Evolutionary conservation across 2,329 filamentous ascomycete species (phyloP).

Genomic region (Aspergillus fructus): DNA sequence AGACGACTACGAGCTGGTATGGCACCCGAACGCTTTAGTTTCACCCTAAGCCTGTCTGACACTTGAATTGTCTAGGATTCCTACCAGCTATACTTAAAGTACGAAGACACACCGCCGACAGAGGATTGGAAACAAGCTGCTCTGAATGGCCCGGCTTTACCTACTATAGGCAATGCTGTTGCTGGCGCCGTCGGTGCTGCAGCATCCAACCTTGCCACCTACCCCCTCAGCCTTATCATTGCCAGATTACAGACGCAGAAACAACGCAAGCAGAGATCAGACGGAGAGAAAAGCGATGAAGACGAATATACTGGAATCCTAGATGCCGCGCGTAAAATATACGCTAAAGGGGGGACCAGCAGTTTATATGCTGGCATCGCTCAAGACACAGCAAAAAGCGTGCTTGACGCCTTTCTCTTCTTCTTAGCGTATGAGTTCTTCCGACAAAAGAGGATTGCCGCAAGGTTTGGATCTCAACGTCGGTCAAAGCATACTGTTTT

Average conservation of each 20-base stretch:
- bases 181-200: conserved; percentile 78
- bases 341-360: conserved; percentile 67
- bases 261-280: conserved; percentile 45
- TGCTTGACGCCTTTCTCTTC: conserved; percentile 79
- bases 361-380: conserved; percentile 70
- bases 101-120: conserved; percentile 32
- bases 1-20: conserved; percentile 10
- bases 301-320: conserved; percentile 63
- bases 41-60: neutral
- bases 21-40: neutral
- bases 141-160: conserved; percentile 52
- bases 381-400: conserved; percentile 65
- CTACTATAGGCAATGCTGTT: conserved; percentile 76
- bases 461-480: conserved; percentile 25
- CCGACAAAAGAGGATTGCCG: conserved; percentile 45
- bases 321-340: conserved; percentile 71
- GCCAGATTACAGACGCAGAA: conserved; percentile 76
- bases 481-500: conserved; percentile 43
- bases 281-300: conserved; percentile 42
- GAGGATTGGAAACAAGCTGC: conserved; percentile 33
- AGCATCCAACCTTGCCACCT: conserved; percentile 73
- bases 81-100: conserved; percentile 46
- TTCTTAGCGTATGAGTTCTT: conserved; percentile 75
- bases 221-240: conserved; percentile 78
- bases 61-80: conserved; percentile 34